These are phyloP conservation scores for Kodamaea jinghongensis DNA, from an alignment of 805 yeast species.

Conservation along the genomic window DNA sequence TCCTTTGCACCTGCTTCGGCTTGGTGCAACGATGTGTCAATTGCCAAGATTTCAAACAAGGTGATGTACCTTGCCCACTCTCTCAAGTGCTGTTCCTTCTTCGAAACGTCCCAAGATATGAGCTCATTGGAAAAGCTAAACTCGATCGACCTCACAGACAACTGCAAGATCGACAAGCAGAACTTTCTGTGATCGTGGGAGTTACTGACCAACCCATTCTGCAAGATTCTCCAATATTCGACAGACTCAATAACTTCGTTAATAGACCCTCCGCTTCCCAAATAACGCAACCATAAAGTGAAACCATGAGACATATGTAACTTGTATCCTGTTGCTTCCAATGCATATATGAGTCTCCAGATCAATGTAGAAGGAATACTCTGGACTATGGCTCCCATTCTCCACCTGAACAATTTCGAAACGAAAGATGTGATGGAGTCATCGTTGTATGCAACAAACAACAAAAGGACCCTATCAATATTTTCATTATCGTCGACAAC, in stretches of 20 bases:
- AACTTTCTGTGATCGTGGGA: slow-evolving; percentile 70
- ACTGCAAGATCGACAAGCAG: slow-evolving; percentile 60
- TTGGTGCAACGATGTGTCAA: slow-evolving; percentile 85
- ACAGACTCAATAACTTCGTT: slow-evolving; percentile 20
- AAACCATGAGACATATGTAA: slow-evolving; percentile 40
- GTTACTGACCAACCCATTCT: slow-evolving; percentile 50
- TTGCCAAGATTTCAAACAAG: slow-evolving; percentile 72
- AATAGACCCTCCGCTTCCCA: slow-evolving; percentile 23
- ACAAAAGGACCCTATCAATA: slow-evolving; percentile 3
- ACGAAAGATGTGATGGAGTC: slow-evolving; percentile 35
- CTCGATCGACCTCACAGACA: slow-evolving; percentile 50
- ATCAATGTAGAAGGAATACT: slow-evolving; percentile 21
- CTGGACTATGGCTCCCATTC: slow-evolving; percentile 32
- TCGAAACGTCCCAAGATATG: slow-evolving; percentile 44
- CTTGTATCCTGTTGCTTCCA: slow-evolving; percentile 26
- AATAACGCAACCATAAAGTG: slow-evolving; percentile 55
- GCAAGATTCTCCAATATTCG: slow-evolving; percentile 52
- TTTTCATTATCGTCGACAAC: not conserved
- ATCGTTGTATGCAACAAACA: slow-evolving; percentile 35
- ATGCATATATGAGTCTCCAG: slow-evolving; percentile 47
- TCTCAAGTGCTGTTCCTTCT: slow-evolving; percentile 29
- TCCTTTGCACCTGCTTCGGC: slow-evolving; percentile 73
- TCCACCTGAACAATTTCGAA: slow-evolving; percentile 53
- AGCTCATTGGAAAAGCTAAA: slow-evolving; percentile 29
- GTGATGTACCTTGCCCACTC: slow-evolving; percentile 77